Evolutionary conservation across 2,329 filamentous ascomycete species (phyloP).

Genomic region (Zarea fungicola): DNA sequence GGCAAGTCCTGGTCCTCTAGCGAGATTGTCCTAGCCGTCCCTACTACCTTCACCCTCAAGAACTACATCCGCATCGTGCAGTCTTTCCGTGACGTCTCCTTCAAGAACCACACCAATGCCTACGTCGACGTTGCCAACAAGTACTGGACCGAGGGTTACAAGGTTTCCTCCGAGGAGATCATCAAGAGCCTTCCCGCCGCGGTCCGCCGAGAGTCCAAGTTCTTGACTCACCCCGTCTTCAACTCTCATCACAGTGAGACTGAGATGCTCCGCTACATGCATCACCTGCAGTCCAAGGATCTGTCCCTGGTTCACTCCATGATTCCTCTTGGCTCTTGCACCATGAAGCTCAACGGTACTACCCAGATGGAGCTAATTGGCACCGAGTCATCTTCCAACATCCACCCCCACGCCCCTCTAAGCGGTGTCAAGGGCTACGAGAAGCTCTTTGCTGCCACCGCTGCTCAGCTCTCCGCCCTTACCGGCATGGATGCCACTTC

Average conservation of each 20-base stretch:
- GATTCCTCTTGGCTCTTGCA: constrained; percentile 95
- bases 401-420: constrained; percentile 74
- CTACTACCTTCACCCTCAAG: constrained; percentile 21
- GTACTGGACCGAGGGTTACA: constrained; percentile 34
- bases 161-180: constrained; percentile 30
- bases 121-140: constrained; percentile 29
- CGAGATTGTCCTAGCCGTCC: constrained; percentile 24
- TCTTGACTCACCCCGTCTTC: constrained; percentile 87
- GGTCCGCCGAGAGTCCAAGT: constrained; percentile 67
- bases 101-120: constrained; percentile 19
- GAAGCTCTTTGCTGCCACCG: constrained; percentile 65
- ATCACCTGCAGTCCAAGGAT: constrained; percentile 90
- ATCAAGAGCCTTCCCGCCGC: constrained; percentile 44
- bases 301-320: constrained; percentile 92
- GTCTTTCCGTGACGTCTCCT: constrained; percentile 24
- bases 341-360: constrained; percentile 95
- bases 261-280: constrained; percentile 87
- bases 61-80: constrained; percentile 29
- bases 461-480: constrained; percentile 70
- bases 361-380: constrained; percentile 88
- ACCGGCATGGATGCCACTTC: constrained; percentile 89
- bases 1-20: constrained; percentile 52
- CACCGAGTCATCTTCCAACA: constrained; percentile 66
- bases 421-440: constrained; percentile 63
- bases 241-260: constrained; percentile 95